Conservation (phyloP, 2,329 filamentous ascomycete genomes). For the Trichoderma sp. region DNA sequence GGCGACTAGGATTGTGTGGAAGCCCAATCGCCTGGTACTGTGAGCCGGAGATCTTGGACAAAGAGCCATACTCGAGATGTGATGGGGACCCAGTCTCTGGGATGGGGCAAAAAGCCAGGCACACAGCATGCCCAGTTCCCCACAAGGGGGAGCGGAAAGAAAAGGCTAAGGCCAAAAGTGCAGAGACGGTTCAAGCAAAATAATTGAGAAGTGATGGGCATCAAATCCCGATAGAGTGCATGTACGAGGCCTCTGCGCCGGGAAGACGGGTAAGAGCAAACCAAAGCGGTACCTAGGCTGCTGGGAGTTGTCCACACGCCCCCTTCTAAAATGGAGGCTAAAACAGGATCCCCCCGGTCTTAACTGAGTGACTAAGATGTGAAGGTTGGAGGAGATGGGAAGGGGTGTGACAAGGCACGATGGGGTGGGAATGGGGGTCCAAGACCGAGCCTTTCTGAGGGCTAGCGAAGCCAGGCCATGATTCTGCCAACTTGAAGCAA, state of each 20-base stretch:
- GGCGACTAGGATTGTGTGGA: slow-evolving; percentile 29
- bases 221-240: not conserved
- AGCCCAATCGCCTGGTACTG: slow-evolving; percentile 33
- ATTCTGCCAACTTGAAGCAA: not conserved
- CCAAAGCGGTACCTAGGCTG: not conserved
- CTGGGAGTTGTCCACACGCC: not conserved
- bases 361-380: slow-evolving; percentile 2
- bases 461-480: not conserved
- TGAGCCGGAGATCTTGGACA: slow-evolving; percentile 29
- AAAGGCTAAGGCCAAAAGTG: not conserved
- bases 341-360: slow-evolving; percentile 5
- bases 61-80: slow-evolving; percentile 22
- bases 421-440: not conserved
- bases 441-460: not conserved
- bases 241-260: not conserved
- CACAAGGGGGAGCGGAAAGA: not conserved
- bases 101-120: slow-evolving; percentile 10
- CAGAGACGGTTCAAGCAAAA: not conserved
- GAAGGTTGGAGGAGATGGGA: not conserved
- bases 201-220: not conserved
- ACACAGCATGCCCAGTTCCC: not conserved
- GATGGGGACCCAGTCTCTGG: slow-evolving; percentile 22
- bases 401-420: not conserved
- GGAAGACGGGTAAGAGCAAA: not conserved
- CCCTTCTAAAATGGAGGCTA: slow-evolving; percentile 5